Percentiles rank a stretch among this genome's conserved stretches.
Conservation (phyloP, 257 asterid species). For the Apocynum venetum region DNA sequence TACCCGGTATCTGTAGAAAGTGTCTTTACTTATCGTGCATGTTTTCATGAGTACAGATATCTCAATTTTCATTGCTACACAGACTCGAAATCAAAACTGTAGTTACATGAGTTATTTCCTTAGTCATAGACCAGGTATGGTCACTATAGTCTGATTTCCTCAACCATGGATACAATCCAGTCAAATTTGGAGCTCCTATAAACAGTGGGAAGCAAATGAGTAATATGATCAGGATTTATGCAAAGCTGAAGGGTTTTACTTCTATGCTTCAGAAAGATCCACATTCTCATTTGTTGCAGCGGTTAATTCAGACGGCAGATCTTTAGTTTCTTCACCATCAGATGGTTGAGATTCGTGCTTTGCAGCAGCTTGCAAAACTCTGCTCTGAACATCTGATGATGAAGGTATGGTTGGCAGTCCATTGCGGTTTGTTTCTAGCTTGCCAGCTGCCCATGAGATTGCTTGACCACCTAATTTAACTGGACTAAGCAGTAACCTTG, state of each 20-base stretch:
- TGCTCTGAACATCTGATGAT: constrained; percentile 71
- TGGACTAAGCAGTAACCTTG: constrained; percentile 61
- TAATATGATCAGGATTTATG: not conserved
- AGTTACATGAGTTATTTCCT: too few relatives aligned
- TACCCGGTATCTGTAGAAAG: not conserved
- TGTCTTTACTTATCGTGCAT: not conserved
- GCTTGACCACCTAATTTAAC: constrained; percentile 65
- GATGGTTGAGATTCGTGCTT: constrained; percentile 84
- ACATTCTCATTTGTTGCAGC: constrained; percentile 44
- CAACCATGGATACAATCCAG: not conserved
- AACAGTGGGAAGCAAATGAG: not conserved
- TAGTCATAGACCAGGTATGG: not conserved
- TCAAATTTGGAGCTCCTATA: not conserved
- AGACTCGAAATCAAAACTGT: not conserved
- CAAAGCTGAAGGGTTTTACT: not conserved
- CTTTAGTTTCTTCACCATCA: constrained; percentile 45
- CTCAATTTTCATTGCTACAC: not conserved
- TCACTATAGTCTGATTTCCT: too few relatives aligned
- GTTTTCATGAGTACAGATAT: not conserved
- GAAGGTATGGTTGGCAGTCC: constrained; percentile 91
- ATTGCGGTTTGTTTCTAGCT: constrained; percentile 56
- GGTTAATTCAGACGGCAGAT: constrained; percentile 29
- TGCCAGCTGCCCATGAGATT: constrained; percentile 67
- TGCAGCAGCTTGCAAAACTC: constrained; percentile 96
- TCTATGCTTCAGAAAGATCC: constrained; percentile 70